Conservation (phyloP, 129 eudicot species). For the Solidago caesia region DNA sequence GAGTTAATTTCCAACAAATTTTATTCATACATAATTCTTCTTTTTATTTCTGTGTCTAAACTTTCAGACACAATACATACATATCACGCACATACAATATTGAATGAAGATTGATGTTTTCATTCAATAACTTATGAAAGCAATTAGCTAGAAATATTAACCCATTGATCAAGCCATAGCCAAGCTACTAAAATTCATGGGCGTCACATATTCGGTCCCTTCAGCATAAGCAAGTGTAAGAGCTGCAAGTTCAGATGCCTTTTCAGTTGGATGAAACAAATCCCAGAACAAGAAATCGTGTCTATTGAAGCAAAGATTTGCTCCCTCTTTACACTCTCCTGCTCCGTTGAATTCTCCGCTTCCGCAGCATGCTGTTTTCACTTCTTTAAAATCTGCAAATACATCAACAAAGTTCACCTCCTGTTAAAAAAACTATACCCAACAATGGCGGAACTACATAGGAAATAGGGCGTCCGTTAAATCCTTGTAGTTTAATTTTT, state of each 20-base stretch:
- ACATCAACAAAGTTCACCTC: background rate
- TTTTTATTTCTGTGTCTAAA: slow-evolving; percentile 14
- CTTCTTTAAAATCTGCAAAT: slow-evolving; percentile 40
- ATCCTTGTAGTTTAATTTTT: too few species aligned
- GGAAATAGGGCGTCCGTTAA: too few species aligned
- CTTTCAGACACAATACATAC: background rate
- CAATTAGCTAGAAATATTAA: background rate
- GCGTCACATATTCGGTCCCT: slow-evolving; percentile 40
- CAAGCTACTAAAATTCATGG: slow-evolving; percentile 51
- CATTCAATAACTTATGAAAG: background rate
- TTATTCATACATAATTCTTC: background rate
- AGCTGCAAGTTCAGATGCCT: slow-evolving; percentile 46
- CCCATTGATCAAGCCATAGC: slow-evolving; percentile 22
- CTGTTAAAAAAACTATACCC: background rate
- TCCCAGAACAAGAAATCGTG: slow-evolving; percentile 54
- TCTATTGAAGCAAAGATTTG: slow-evolving; percentile 42
- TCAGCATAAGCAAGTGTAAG: slow-evolving; percentile 36
- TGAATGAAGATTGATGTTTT: slow-evolving; percentile 7
- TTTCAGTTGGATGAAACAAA: slow-evolving; percentile 52
- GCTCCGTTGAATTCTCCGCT: slow-evolving; percentile 33
- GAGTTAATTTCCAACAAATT: too few species aligned
- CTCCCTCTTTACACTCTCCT: slow-evolving; percentile 27
- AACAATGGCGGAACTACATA: too few species aligned
- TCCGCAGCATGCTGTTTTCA: slow-evolving; percentile 59
- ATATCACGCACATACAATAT: slow-evolving; percentile 9